Base-by-base conservation (phyloP, 2,329 filamentous ascomycete genomes). In the Camillea tinctor region DNA sequence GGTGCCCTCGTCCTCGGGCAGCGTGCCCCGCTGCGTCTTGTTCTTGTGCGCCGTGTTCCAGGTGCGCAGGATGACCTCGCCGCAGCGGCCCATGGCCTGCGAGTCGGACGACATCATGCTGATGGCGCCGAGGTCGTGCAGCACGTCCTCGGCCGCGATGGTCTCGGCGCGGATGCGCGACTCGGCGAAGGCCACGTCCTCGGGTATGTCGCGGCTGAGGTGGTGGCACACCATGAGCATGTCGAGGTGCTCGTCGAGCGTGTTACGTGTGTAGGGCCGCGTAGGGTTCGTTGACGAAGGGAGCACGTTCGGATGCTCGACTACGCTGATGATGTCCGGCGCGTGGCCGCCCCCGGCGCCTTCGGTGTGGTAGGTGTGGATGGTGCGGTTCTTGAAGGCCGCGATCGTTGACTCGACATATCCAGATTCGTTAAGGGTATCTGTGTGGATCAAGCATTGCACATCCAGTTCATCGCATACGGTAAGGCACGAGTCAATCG, bases 171-270 rank as follows among this genome's bases (percentile, higher is more conserved):
- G 90, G 76, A 98, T 98, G 48, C 94, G 91, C 40, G 88, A 92
- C 78, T 98, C 94, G 53, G 94, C 94, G 71, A 98, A 98, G 1
- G 93, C 93, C 15, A 98, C 90, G 73, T 98, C 94, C 78, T 98
- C 94, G 60, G 93, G 92, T 61, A 97, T 97, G 76, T 97, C 88
- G 75, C 91, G 92, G 56, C 88, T 93, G 9, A 98, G 81, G 72
- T 98, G 94, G 75, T 98, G 94, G 80, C 94, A 98, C 44, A 97
- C 92, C 94, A 97, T 97, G 52, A 97, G 80, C 94, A 98, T 98
- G 78, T 98, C 94, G 15, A 97, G 85, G 77, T 98, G 94, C 76
- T 98, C 94, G 72, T 97, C 94, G 0, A 98, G 84, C 0, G 94
- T 98, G 79, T 98, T 97, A 66, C 84, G 82, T 1, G 94, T 98